Evolutionary conservation across 441 rosid genomes (phyloP), one percentile per base, ranked within the genome.

Genomic region (Hura crepitans): DNA sequence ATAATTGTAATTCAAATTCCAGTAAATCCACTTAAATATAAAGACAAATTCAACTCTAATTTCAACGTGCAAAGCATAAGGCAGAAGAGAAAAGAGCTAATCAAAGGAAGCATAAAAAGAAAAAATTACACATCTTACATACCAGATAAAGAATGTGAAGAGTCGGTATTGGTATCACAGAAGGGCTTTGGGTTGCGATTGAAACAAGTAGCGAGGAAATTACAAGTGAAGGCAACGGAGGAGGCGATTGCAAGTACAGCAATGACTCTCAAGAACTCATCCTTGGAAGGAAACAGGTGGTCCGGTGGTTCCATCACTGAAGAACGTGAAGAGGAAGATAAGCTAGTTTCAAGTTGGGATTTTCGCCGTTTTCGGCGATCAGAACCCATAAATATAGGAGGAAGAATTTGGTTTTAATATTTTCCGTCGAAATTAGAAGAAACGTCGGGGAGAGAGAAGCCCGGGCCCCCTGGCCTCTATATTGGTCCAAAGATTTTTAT

Each of bases 241-340:
- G 87, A 85, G 5, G 98, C 91, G 75, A 93, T 73, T 39, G 81
- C 82, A 64, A 91, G 55, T 13, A 88, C 89, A 0, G 79, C 74
- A 3, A 89, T 15, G 31, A 91, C 83, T 60, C 81, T 83, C 67
- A 72, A 72, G 37, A 85, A 71, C 72, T 91, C 97, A 45, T 75
- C 84, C 66, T 79, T 84, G 4, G 95, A 85, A 47, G 98, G 98
- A 75, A 91, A 80, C 63, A 91, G 72, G 60, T 65, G 75, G 50
- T 73, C 76, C 1, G 98, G 85, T n/a, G 96, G 95, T 62, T 88
- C 96, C 75, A 75, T 70, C 3, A 82, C 28, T 53, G 84, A 68
- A 49, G 4, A 72, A 12, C 55, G 51, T 22, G 81, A 53, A 51
- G 74, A 67, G 37, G 79, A 70, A 53, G 66, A n/a, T 25, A 27